Conservation (phyloP, 1,284 basidiomycete genomes). For the Pseudozyma flocculosa region DNA sequence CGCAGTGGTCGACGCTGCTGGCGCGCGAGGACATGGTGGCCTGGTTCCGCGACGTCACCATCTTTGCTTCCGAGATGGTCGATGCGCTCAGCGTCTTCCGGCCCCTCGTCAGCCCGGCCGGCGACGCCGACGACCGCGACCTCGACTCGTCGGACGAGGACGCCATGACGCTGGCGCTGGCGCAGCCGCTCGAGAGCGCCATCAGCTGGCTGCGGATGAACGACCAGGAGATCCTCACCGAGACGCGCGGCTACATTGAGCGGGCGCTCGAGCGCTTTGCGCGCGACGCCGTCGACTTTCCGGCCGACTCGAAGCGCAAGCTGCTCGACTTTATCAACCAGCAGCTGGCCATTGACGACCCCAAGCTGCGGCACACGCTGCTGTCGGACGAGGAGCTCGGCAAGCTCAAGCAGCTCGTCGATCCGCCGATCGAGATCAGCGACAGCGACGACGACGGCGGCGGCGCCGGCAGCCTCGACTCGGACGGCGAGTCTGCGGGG, state of each 20-base stretch:
- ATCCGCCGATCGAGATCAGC: slow-evolving; percentile 28
- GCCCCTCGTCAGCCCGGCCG: slow-evolving; percentile 28
- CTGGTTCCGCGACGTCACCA: slow-evolving; percentile 54
- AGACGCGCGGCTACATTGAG: slow-evolving; percentile 47
- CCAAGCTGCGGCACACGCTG: slow-evolving; percentile 36
- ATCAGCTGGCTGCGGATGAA: slow-evolving; percentile 55
- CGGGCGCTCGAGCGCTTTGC: slow-evolving; percentile 44
- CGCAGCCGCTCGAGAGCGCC: slow-evolving; percentile 45
- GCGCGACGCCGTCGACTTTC: slow-evolving; percentile 27
- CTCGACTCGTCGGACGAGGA: slow-evolving; percentile 23
- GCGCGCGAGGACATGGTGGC: slow-evolving; percentile 46
- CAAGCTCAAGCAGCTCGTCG: slow-evolving; percentile 40
- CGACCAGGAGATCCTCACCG: slow-evolving; percentile 51
- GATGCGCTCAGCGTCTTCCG: slow-evolving; percentile 43
- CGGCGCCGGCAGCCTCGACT: too few relatives aligned
- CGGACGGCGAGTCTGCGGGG: too few relatives aligned
- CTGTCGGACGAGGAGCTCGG: slow-evolving; percentile 43
- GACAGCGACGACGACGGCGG: slow-evolving; percentile 34
- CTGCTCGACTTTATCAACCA: slow-evolving; percentile 48
- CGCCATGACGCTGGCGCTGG: slow-evolving; percentile 33
- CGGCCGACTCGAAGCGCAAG: slow-evolving; percentile 28
- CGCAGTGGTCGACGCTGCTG: slow-evolving; percentile 44
- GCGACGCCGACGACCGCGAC: slow-evolving; percentile 10
- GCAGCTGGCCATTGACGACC: slow-evolving; percentile 44
- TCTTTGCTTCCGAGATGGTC: slow-evolving; percentile 52